Base-by-base conservation (phyloP, 441 rosid genomes). In the Arabidopsis hybrid region DNA sequence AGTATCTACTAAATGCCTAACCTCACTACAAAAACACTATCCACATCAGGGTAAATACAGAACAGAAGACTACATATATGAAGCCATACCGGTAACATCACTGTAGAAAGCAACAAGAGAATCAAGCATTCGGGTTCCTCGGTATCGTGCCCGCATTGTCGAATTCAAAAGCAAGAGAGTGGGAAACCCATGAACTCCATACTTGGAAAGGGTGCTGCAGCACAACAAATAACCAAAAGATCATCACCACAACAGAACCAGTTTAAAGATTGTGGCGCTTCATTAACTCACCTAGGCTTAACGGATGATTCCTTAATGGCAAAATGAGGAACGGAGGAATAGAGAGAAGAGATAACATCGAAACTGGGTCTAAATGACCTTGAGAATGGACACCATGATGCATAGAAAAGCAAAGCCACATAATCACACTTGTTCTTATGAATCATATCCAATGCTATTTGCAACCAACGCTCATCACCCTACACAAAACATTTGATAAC, bases 351-450 rank as follows among this genome's bases (percentile, higher is more conserved):
- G 32, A 95, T 74, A 67, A 86, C 49, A 60, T 89, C 84, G 70
- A 95, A 92, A 21, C 81, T 83, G 3, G 93, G 97, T 51, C 89
- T 84, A 55, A 92, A 87, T n/a, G 72, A 78, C 72, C 87, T 77
- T 1, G 99, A 95, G 79, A 95, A 95, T 34, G 97, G 97, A 83
- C 99, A 95, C 97, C 99, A 92, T 2, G 96, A 86, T 35, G 99
- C 97, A 77, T 92, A 89, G 78, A 95, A 95, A 53, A 95, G 91
- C 83, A 92, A 83, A 39, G 97, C 96, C 66, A 88, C 93, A 57
- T 87, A 87, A 14, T 80, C 82, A 67, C 82, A 79, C 53, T 81
- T 79, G 63, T 83, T 80, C 84, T 76, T 83, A 78, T 92, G 78
- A 70, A 91, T 85, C 82, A 89, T 79, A 80, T 74, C 87, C 81